Base-by-base conservation (phyloP, 164 flowering plant species). In the Warburgia ugandensis region DNA sequence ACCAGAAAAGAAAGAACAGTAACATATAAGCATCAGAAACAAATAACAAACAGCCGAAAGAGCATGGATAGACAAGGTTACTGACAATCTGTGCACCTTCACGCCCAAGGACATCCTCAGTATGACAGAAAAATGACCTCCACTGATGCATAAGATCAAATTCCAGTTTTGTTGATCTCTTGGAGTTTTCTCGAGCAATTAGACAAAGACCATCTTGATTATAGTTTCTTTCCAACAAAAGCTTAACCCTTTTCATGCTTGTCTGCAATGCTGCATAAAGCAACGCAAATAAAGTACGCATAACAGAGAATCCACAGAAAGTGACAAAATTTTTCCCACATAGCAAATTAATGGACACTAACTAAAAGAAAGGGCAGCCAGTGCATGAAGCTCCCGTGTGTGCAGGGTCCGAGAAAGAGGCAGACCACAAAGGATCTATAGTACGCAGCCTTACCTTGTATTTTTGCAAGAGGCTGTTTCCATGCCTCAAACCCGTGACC, bases 41-140 rank as follows among this genome's bases (percentile, higher is more conserved):
- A n/a, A n/a, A n/a, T n/a, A n/a, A n/a, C n/a, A n/a, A n/a, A n/a
- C n/a, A n/a, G n/a, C n/a, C n/a, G n/a, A 36, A 7, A 37, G n/a
- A 16, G 16, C 29, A 48, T 8, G 32, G 35, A 29, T 0, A 43
- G 30, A 14, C 4, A 27, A 23, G 41, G 30, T 40, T 6, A 76
- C 96, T 78, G 68, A 91, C 97, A 52, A 81, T 87, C 27, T 83
- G 83, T 66, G 31, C 61, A 68, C 60, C 64, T 68, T 91, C 98
- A 36, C 56, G 71, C 48, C 31, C 70, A 59, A 80, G 63, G 47
- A 65, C 58, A 35, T 68, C 75, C 56, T 75, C 92, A 73, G 80
- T 79, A 39, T 73, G 83, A 50, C 54, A 77, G 68, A 85, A 91
- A 47, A 87, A 81, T 2, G 82, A 79, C 61, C 59, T 81, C 98